phyloP scores from a whole-genome alignment of 768 basidiomycete genomes.

The Mycena chlorophos region DNA sequence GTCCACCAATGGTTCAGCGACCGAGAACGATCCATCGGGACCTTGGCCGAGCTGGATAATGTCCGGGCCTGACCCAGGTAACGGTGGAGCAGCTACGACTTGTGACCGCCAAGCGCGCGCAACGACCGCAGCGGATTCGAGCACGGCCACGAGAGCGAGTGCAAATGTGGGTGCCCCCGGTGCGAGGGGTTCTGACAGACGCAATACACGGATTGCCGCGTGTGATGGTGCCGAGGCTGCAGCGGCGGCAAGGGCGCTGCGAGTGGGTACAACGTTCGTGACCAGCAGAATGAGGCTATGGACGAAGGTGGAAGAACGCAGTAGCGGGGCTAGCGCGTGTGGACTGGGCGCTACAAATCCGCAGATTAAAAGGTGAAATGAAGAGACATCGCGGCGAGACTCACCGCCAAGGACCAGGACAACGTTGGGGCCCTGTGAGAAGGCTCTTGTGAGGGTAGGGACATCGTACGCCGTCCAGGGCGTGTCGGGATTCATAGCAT shows the following conservation, averaged over 20 bases:
- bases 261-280: constrained; percentile 37
- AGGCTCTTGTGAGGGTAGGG: background rate
- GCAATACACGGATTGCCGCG: constrained; percentile 35
- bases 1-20: constrained; percentile 26
- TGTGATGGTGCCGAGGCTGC: constrained; percentile 16
- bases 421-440: constrained; percentile 25
- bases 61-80: constrained; percentile 9
- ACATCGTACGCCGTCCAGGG: constrained; percentile 29
- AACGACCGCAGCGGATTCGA: constrained; percentile 42
- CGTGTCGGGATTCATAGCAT: constrained; percentile 19
- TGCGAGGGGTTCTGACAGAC: constrained; percentile 33
- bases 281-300: constrained; percentile 42
- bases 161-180: constrained; percentile 38
- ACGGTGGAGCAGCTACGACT: background rate
- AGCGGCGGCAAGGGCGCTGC: constrained; percentile 20
- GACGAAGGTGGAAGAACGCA: constrained; percentile 35
- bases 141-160: constrained; percentile 39
- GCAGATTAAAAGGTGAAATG: background rate
- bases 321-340: constrained; percentile 37
- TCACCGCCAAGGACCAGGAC: constrained; percentile 43
- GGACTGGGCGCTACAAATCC: constrained; percentile 31
- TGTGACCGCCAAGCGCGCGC: constrained; percentile 31
- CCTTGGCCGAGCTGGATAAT: constrained; percentile 38
- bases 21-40: constrained; percentile 35
- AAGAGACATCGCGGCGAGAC: background rate